Evolutionary conservation across 306 rosid species (phyloP).

Genomic region (Fagus crenata): DNA sequence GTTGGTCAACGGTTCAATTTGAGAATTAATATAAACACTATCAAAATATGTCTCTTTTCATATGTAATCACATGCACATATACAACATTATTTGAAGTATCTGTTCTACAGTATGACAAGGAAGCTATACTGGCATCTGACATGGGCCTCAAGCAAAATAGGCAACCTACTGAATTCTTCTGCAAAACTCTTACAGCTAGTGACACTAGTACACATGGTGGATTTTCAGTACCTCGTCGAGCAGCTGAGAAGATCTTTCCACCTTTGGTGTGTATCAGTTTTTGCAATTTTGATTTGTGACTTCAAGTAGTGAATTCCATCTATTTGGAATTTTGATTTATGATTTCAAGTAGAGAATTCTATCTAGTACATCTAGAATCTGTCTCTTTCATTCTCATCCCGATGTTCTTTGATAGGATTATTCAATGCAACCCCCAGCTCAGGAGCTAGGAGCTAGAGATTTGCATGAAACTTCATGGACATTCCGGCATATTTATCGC

Average conservation of each 20-base stretch:
- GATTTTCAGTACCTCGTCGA: constrained; percentile 98
- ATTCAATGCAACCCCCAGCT: constrained; percentile 94
- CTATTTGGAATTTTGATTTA: background rate
- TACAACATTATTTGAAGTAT: constrained; percentile 33
- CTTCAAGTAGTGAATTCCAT: constrained; percentile 18
- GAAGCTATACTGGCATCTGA: constrained; percentile 92
- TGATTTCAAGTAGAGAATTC: constrained; percentile 18
- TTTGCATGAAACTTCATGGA: constrained; percentile 87
- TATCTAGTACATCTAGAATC: constrained; percentile 4
- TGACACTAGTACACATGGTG: constrained; percentile 98
- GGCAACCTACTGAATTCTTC: constrained; percentile 93
- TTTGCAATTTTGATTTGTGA: background rate
- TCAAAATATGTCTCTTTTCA: constrained; percentile 17
- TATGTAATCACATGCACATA: constrained; percentile 13
- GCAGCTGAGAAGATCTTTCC: constrained; percentile 99
- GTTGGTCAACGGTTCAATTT: constrained; percentile 66
- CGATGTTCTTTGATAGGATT: constrained; percentile 58
- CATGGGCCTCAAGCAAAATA: constrained; percentile 86
- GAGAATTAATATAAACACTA: constrained; percentile 29
- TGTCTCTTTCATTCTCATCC: constrained; percentile 32
- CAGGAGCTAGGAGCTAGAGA: constrained; percentile 90
- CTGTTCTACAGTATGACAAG: constrained; percentile 73
- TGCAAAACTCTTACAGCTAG: constrained; percentile 99
- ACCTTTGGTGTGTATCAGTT: constrained; percentile 55
- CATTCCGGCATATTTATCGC: constrained; percentile 90